Base-by-base conservation (phyloP, 176 grass and related monocot genomes). In the Carex kokanica region DNA sequence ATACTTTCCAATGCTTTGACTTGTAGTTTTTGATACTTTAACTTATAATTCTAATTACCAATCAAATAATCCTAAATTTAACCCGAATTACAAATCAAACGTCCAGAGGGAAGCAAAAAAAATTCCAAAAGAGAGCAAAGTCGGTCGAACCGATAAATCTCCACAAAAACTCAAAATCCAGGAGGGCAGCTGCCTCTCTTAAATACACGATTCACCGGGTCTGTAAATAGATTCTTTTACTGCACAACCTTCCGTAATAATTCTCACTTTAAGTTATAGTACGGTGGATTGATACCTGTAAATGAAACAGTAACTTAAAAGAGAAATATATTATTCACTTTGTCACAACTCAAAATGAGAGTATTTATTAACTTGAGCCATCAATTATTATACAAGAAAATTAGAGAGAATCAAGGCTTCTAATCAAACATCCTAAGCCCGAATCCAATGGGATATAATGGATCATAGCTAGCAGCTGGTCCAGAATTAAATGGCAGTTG, bases 381-480 rank as follows among this genome's bases (percentile, higher is more conserved):
- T 62, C 16, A 64, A 81, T 81, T 58, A 63, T 45, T 24, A 47
- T 25, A 81, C 18, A 21, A 64, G 14, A 45, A 81, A 64, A 81
- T 45, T 32, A 81, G 59, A 31, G 49, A 78, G 49, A 81, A 2
- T 82, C 21, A 53, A 40, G 13, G 14, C 80, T 6, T 17, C 11
- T 64, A 9, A 79, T 79, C 29, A 38, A 80, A 88, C 83, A 67
- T 89, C 55, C 83, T 87, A 81, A 85, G 64, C 21, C 86, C 84
- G 60, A 63, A 80, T 8, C 88, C 71, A 85, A 89, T 64, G 21
- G 85, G 81, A n/a, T 58, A 87, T 68, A 91, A 72, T 29, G 74
- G 78, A 67, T 93, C 78, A 65, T 83, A 87, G 27, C 58, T 27
- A 60, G 67, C 59, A 49, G 84, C 72, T 18, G 61, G 73, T 29